Evolutionary conservation across 2,329 filamentous ascomycete genomes (phyloP).

Genomic region (Ophiocordyceps camponoti-leonardi): DNA sequence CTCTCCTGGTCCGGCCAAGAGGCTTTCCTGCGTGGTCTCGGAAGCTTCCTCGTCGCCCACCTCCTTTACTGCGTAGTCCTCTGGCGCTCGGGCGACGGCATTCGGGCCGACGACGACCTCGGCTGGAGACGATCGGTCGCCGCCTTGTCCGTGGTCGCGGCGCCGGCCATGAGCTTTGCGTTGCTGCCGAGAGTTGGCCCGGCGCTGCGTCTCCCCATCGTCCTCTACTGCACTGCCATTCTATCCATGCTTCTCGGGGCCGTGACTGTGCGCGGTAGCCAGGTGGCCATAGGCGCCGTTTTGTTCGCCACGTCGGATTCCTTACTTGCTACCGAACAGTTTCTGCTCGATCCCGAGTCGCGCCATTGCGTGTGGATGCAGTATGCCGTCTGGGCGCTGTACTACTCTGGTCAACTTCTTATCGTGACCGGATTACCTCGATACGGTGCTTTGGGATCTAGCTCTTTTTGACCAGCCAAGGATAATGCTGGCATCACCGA

Average conservation of each 20-base stretch:
- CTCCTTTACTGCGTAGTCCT: constrained; percentile 16
- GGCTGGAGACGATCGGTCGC: constrained; percentile 5
- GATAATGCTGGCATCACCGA: not conserved
- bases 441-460: too few species aligned
- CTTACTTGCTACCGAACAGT: constrained; percentile 15
- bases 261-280: constrained; percentile 9
- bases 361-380: constrained; percentile 12
- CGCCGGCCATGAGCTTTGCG: constrained; percentile 9
- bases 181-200: constrained; percentile 11
- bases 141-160: constrained; percentile 6
- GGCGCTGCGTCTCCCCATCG: constrained; percentile 11
- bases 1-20: constrained; percentile 16
- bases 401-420: constrained; percentile 17
- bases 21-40: constrained; percentile 15
- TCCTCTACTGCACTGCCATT: constrained; percentile 14
- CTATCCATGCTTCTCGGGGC: constrained; percentile 14
- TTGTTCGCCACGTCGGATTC: constrained; percentile 16
- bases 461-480: not conserved
- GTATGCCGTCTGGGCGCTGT: constrained; percentile 16
- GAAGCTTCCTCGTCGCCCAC: constrained; percentile 16
- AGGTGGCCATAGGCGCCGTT: constrained; percentile 11
- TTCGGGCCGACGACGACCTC: constrained; percentile 2
- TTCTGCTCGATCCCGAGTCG: constrained; percentile 11
- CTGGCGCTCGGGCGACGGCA: constrained; percentile 3
- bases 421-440: constrained; percentile 7